Percentiles rank a stretch among this genome's conserved stretches.
Conservation (phyloP, 768 basidiomycete genomes). For the Xerocomus spinulosus region DNA sequence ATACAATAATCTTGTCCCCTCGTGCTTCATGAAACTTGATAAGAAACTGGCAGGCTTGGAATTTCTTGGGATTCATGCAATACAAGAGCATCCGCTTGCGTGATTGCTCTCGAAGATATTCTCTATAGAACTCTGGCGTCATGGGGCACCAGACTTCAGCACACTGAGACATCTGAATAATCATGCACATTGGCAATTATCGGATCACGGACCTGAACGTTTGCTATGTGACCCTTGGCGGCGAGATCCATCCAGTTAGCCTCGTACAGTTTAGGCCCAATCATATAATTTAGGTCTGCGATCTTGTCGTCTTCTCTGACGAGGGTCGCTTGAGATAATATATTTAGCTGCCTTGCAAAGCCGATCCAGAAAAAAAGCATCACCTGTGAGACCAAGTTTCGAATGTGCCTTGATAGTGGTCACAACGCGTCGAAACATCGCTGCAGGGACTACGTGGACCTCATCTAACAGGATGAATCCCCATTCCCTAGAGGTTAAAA, state of each 20-base stretch:
- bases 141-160: conserved; percentile 99
- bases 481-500: conserved; percentile 97
- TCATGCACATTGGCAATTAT: background rate
- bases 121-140: conserved; percentile 98
- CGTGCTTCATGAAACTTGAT: conserved; percentile 97
- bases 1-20: conserved; percentile 99
- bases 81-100: conserved; percentile 94
- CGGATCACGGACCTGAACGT: conserved; percentile 78
- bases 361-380: conserved; percentile 7
- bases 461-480: conserved; percentile 97
- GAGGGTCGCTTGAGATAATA: conserved; percentile 67
- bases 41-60: conserved; percentile 97
- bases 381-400: conserved; percentile 95
- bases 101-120: conserved; percentile 90
- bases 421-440: conserved; percentile 96
- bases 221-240: conserved; percentile 98
- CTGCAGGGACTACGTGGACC: conserved; percentile 97
- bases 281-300: conserved; percentile 97
- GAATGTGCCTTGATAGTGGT: conserved; percentile 99
- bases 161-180: conserved; percentile 51
- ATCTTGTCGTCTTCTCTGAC: conserved; percentile 99
- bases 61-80: conserved; percentile 99
- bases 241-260: conserved; percentile 99
- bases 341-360: conserved; percentile 2
- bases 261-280: conserved; percentile 98